Conservation (phyloP, 1,284 basidiomycete genomes). For the Puccinia polysora region DNA sequence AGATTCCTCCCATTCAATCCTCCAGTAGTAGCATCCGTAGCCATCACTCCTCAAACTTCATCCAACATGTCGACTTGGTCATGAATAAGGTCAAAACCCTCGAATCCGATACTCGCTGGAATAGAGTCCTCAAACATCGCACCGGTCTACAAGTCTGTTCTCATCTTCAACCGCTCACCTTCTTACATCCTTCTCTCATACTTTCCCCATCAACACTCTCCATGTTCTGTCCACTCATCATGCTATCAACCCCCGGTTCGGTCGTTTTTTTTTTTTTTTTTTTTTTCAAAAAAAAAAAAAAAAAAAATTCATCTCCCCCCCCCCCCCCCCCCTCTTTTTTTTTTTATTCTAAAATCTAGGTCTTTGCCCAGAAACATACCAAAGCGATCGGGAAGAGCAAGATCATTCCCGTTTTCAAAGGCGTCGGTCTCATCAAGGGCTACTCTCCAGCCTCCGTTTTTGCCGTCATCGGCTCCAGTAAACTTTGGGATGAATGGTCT, state of each 20-base stretch:
- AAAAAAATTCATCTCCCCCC: background rate
- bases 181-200: background rate
- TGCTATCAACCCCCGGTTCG: too few relatives aligned
- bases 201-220: background rate
- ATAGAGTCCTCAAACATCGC: conserved; percentile 37
- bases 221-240: background rate
- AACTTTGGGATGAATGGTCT: conserved; percentile 51
- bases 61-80: conserved; percentile 37
- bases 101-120: conserved; percentile 14
- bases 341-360: conserved; percentile 8
- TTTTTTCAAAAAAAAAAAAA: background rate
- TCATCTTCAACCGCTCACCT: background rate
- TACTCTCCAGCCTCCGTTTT: conserved; percentile 48
- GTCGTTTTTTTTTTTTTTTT: too few relatives aligned
- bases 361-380: conserved; percentile 35
- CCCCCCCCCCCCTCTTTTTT: background rate
- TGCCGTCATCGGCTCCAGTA: conserved; percentile 48
- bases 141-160: conserved; percentile 36
- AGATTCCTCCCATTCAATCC: background rate
- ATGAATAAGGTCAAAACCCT: conserved; percentile 38
- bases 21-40: conserved; percentile 10
- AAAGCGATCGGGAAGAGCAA: conserved; percentile 24
- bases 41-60: conserved; percentile 25
- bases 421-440: conserved; percentile 47
- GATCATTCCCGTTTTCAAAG: conserved; percentile 45